Percentiles rank a stretch among this genome's conserved stretches.
phyloP scores from a whole-genome alignment of 495 filamentous ascomycete species.

The Lasiosphaeriaceae sp. region DNA sequence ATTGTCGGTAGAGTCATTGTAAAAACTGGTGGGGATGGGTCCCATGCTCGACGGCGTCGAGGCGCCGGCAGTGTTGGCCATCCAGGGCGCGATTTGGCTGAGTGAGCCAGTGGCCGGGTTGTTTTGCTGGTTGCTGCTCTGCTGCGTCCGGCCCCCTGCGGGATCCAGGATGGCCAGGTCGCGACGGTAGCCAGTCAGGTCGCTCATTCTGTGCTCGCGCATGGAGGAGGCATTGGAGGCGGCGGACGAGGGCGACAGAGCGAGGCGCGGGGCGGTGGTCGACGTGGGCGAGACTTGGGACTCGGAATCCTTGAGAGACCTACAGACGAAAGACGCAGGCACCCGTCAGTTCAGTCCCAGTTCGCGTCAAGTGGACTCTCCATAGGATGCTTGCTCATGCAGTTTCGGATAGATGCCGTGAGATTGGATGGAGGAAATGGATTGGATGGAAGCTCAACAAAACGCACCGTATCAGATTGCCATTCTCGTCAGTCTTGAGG shows the following conservation, averaged over 20 bases:
- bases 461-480: constrained; percentile 40
- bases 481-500: constrained; percentile 53
- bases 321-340: constrained; percentile 19
- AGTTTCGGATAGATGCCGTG: constrained; percentile 5
- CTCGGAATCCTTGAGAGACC: constrained; percentile 40
- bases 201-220: constrained; percentile 48
- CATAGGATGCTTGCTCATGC: too few species aligned
- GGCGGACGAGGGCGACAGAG: constrained; percentile 45
- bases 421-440: constrained; percentile 1
- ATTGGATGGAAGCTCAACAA: constrained; percentile 19
- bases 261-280: constrained; percentile 35
- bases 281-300: constrained; percentile 50
- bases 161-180: constrained; percentile 67
- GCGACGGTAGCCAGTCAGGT: constrained; percentile 63
- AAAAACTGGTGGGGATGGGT: constrained; percentile 48
- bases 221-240: constrained; percentile 41
- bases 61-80: constrained; percentile 34
- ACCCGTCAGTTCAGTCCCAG: constrained; percentile 22
- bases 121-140: constrained; percentile 43
- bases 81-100: constrained; percentile 46
- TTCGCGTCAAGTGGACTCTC: too few species aligned
- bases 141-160: constrained; percentile 45
- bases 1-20: constrained; percentile 64
- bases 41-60: constrained; percentile 26
- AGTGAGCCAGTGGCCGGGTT: constrained; percentile 48